These are phyloP conservation scores for Rhizoclosmatium sp. DNA, from an alignment of 192 early-diverging fungal genomes.

Conservation along the genomic window DNA sequence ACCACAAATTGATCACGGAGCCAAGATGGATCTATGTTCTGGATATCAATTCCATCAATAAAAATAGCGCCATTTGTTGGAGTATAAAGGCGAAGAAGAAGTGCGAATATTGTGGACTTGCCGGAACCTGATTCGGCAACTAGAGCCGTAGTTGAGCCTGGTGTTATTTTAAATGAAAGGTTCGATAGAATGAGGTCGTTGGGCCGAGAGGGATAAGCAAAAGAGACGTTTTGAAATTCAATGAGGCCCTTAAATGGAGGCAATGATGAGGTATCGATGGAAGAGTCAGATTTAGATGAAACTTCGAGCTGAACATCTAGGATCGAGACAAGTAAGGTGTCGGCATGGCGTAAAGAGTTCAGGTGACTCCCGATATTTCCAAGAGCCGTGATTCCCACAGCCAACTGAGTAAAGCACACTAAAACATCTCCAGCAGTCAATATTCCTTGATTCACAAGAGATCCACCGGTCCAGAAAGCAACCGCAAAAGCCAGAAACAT, in stretches of 20 bases:
- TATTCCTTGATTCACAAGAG: background rate
- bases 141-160: conserved; percentile 64
- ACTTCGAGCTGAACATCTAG: background rate
- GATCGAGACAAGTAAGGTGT: background rate
- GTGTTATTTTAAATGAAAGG: conserved; percentile 2
- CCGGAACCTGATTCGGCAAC: conserved; percentile 72
- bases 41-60: conserved; percentile 43
- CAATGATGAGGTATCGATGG: background rate
- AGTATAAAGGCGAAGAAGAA: conserved; percentile 80
- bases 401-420: conserved; percentile 15
- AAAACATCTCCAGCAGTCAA: conserved; percentile 6
- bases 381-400: conserved; percentile 16
- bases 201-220: conserved; percentile 50
- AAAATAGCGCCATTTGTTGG: conserved; percentile 58
- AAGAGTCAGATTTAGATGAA: background rate
- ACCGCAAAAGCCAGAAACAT: conserved; percentile 25
- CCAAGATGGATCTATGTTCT: conserved; percentile 69
- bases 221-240: conserved; percentile 73
- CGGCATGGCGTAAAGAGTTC: background rate
- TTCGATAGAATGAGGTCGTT: background rate
- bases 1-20: conserved; percentile 80
- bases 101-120: conserved; percentile 65
- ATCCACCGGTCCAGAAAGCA: conserved; percentile 15
- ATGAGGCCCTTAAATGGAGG: conserved; percentile 42
- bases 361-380: conserved; percentile 14